Conservation (phyloP, 495 filamentous ascomycete species). For the Penicillium paxilli region DNA sequence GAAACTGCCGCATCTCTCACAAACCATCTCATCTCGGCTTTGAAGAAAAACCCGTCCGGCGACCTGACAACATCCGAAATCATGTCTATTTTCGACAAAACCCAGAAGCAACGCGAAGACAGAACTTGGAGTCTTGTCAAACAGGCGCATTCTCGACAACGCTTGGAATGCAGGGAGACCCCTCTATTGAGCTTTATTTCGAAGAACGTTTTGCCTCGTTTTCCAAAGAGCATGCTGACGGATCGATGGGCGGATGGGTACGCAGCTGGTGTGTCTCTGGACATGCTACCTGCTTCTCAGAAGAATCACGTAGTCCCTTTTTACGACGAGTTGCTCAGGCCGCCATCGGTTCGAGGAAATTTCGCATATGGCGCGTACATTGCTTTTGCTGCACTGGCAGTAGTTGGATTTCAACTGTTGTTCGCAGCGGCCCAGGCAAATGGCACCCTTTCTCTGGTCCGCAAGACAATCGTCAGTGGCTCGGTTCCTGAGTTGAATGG, state of each 20-base stretch:
- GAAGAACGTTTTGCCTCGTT: slow-evolving; percentile 6
- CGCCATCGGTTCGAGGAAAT: background rate
- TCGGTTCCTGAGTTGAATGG: background rate
- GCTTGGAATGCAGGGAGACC: slow-evolving; percentile 19
- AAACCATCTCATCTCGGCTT: slow-evolving; percentile 22
- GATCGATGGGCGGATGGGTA: slow-evolving; percentile 3
- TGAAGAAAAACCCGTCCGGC: background rate
- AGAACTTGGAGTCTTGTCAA: slow-evolving; percentile 11
- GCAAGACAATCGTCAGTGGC: background rate
- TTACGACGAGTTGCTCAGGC: slow-evolving; percentile 11
- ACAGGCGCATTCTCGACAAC: slow-evolving; percentile 14
- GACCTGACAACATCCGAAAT: slow-evolving; percentile 10
- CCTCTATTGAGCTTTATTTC: slow-evolving; percentile 10
- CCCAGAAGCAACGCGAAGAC: slow-evolving; percentile 13
- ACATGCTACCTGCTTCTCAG: slow-evolving; percentile 16
- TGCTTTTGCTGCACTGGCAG: slow-evolving; percentile 5
- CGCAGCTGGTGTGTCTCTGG: slow-evolving; percentile 10
- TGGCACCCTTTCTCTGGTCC: slow-evolving; percentile 6
- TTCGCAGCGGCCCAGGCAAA: slow-evolving; percentile 5
- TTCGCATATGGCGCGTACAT: background rate
- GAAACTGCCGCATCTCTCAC: slow-evolving; percentile 39
- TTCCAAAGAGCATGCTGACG: background rate
- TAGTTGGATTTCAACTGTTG: slow-evolving; percentile 6
- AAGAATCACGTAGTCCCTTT: slow-evolving; percentile 6
- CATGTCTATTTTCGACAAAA: slow-evolving; percentile 8